Conservation (phyloP, 2,329 filamentous ascomycete genomes). For the Nigrospora oryzae region DNA sequence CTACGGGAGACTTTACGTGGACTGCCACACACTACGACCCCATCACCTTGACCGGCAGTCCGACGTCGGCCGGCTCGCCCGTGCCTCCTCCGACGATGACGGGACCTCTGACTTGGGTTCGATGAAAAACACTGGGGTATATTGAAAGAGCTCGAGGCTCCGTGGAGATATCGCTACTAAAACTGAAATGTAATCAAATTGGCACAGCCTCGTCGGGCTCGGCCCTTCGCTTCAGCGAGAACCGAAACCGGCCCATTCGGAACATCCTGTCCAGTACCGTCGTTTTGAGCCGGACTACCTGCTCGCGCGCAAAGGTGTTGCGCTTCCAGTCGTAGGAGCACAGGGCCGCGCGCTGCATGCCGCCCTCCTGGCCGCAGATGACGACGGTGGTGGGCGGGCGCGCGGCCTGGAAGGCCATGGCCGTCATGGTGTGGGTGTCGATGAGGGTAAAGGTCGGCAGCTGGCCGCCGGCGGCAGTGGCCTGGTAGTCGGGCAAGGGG, state of each 20-base stretch:
- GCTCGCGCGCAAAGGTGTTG: constrained; percentile 4
- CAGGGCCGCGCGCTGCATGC: constrained; percentile 8
- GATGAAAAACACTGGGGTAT: no score
- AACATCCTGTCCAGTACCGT: constrained; percentile 6
- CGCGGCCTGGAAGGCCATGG: constrained; percentile 3
- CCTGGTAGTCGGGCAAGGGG: not conserved
- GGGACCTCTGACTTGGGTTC: no score
- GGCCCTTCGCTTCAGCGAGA: not conserved
- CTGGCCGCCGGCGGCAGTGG: not conserved
- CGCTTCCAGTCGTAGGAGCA: constrained; percentile 8
- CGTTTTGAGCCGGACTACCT: constrained; percentile 7
- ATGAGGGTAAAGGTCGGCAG: not conserved
- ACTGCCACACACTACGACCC: no score
- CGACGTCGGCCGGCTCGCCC: no score
- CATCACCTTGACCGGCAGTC: no score
- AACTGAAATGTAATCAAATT: no score
- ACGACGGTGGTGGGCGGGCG: constrained; percentile 6
- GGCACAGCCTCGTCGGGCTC: no score
- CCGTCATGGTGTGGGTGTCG: constrained; percentile 4
- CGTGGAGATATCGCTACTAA: no score
- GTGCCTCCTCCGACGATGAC: no score
- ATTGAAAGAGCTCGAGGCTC: no score
- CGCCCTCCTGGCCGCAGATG: constrained; percentile 8
- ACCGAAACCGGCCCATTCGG: constrained; percentile 7
- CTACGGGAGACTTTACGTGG: no score